Conservation (phyloP, 78 protist species). For the Cyanophora paradoxa region DNA sequence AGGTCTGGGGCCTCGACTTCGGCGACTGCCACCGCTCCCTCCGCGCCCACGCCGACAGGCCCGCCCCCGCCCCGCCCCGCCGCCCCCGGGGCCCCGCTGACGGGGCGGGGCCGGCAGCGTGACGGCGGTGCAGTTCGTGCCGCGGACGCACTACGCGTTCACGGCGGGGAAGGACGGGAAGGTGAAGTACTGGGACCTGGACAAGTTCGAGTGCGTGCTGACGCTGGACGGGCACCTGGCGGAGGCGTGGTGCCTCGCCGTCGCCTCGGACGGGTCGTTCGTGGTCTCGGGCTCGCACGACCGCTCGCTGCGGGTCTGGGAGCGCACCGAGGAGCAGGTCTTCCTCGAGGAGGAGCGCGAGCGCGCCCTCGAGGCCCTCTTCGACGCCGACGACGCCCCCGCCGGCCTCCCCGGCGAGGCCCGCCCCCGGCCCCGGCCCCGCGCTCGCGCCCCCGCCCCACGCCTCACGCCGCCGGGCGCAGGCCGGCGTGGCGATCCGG, state of each 20-base stretch:
- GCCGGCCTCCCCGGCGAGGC: conserved; percentile 28
- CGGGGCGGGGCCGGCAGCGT: conserved; percentile 66
- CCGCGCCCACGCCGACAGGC: neutral
- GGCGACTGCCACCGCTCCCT: conserved; percentile 84
- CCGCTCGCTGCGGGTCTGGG: conserved; percentile 71
- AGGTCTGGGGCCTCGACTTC: conserved; percentile 91
- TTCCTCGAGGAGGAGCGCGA: conserved; percentile 71
- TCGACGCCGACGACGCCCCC: conserved; percentile 27
- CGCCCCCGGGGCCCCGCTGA: neutral
- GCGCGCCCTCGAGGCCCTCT: conserved; percentile 31
- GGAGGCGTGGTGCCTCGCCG: conserved; percentile 34
- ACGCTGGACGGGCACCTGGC: conserved; percentile 66
- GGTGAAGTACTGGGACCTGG: conserved; percentile 27
- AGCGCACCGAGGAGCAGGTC: conserved; percentile 73
- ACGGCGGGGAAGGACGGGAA: conserved; percentile 39
- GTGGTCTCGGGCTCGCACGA: conserved; percentile 56
- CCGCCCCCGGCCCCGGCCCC: too few species aligned
- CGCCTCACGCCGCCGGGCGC: conserved; percentile 6
- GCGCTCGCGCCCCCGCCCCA: too few species aligned
- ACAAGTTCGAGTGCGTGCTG: conserved; percentile 51
- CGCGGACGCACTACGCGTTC: conserved; percentile 83
- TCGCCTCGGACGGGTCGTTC: neutral
- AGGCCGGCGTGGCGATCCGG: conserved; percentile 1
- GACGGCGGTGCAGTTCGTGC: conserved; percentile 66
- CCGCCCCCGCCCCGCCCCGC: neutral